Evolutionary conservation across 2,329 filamentous ascomycete genomes (phyloP).

Genomic region (Clarireedia paspali): DNA sequence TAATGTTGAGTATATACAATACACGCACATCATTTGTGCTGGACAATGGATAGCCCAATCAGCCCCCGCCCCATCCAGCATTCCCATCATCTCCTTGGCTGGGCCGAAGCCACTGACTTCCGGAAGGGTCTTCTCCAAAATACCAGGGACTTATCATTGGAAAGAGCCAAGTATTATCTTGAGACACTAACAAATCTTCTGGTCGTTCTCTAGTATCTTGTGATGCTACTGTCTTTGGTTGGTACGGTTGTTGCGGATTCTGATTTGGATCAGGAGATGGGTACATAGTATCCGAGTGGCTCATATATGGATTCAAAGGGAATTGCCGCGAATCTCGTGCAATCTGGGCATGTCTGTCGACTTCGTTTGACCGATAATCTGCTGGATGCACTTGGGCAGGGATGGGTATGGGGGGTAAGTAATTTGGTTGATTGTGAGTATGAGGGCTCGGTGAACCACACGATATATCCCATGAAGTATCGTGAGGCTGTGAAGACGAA

Average conservation of each 20-base stretch:
- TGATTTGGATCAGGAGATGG: no score
- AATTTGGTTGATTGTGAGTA: neutral
- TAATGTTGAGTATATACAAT: no score
- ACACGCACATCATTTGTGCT: no score
- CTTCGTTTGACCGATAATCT: neutral
- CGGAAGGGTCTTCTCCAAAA: neutral
- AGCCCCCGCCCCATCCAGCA: neutral
- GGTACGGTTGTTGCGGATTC: no score
- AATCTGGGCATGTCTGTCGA: no score
- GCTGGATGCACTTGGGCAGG: neutral
- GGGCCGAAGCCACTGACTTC: neutral
- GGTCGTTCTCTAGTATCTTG: neutral
- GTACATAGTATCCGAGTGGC: no score
- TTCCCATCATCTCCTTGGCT: neutral
- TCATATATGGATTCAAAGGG: neutral
- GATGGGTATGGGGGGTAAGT: neutral
- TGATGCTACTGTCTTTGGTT: no score
- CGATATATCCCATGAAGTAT: neutral
- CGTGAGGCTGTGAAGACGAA: neutral
- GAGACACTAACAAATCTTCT: neutral
- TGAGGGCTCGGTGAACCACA: neutral
- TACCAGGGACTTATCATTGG: neutral
- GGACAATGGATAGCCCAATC: no score
- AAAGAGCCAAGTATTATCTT: neutral
- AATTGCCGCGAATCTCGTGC: neutral